Evolutionary conservation across 495 filamentous ascomycete genomes (phyloP), one percentile per base, ranked within the genome.

Genomic region (Cudoniella acicularis): DNA sequence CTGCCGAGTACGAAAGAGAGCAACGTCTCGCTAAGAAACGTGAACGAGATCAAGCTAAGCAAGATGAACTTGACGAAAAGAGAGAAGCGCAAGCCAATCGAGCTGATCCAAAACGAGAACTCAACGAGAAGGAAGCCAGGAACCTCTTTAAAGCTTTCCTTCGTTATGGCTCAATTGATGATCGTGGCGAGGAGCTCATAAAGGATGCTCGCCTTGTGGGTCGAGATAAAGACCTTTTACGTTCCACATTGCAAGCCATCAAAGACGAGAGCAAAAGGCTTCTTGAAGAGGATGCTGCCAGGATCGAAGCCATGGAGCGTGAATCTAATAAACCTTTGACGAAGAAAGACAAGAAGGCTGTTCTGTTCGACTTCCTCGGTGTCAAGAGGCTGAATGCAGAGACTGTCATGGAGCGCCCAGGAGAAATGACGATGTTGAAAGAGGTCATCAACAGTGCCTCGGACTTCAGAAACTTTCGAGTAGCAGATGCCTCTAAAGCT

Each of bases 301-400:
- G 80, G 55, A 71, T 88, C 18, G 80, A 83, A 24, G 78, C 77
- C 2, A 68, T 85, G 49, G 86, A 90, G 72, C 82, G 83, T 49
- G 79, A 84, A 53, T 77, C 83, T 0, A 87, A 87, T 66, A 90
- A 91, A 66, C 79, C 85, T 8, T 62, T 88, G 2, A 96, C 92
- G 0, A 97, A 97, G 75, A 98, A 98, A 68, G 93, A 98, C 67
- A 91, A 89, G 70, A 98, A 98, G 66, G 93, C 95, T 0, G 90
- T 97, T 17, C 76, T 98, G 43, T 96, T 99, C 61, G 90, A 96
- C 64, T 94, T 89, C 69, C 85, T 88, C 27, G 91, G 91, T 36
- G 90, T 96, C 21, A 92, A 94, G 67, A 89, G 93, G 49, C 80
- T 96, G 62, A 99, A 99, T 69, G 95, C 94, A 1, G 91, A 93